These are phyloP conservation scores for Yarrowia sp. DNA, from an alignment of 805 yeast species.

Conservation along the genomic window DNA sequence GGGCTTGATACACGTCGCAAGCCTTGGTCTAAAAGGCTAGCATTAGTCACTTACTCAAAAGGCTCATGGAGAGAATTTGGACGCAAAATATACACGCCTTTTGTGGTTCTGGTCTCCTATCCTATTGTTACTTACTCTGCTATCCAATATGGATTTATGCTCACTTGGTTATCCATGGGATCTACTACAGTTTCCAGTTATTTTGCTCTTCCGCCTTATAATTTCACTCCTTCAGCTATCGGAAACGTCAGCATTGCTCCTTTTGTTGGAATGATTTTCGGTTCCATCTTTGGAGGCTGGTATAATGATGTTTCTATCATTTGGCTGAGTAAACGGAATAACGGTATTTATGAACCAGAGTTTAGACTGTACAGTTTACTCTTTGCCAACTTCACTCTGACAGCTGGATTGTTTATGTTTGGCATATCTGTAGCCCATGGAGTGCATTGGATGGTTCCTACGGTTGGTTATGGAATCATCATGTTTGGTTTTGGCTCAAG, in stretches of 20 bases:
- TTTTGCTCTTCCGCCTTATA: slow-evolving; percentile 25
- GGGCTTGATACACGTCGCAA: neutral
- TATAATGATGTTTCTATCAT: slow-evolving; percentile 26
- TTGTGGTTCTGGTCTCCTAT: slow-evolving; percentile 1
- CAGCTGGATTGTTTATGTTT: neutral
- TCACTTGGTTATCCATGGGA: slow-evolving; percentile 28
- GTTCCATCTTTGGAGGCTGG: slow-evolving; percentile 27
- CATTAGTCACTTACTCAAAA: slow-evolving; percentile 7
- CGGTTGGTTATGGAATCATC: neutral
- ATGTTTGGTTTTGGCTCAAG: neutral
- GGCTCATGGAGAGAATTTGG: neutral
- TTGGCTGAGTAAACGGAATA: slow-evolving; percentile 27
- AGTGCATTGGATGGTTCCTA: slow-evolving; percentile 4
- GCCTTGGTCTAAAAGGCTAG: neutral
- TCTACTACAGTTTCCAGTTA: slow-evolving; percentile 3
- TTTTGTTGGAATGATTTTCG: slow-evolving; percentile 27
- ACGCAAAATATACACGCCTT: slow-evolving; percentile 19
- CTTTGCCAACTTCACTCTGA: neutral
- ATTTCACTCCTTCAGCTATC: slow-evolving; percentile 26
- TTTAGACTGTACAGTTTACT: slow-evolving; percentile 33
- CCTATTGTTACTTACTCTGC: slow-evolving; percentile 27
- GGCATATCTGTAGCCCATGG: neutral
- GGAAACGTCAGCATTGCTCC: slow-evolving; percentile 29
- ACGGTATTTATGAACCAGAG: slow-evolving; percentile 30
- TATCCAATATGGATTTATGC: slow-evolving; percentile 25